Evolutionary conservation across 2,329 filamentous ascomycete species (phyloP).

Genomic region (Juglanconis sp.): DNA sequence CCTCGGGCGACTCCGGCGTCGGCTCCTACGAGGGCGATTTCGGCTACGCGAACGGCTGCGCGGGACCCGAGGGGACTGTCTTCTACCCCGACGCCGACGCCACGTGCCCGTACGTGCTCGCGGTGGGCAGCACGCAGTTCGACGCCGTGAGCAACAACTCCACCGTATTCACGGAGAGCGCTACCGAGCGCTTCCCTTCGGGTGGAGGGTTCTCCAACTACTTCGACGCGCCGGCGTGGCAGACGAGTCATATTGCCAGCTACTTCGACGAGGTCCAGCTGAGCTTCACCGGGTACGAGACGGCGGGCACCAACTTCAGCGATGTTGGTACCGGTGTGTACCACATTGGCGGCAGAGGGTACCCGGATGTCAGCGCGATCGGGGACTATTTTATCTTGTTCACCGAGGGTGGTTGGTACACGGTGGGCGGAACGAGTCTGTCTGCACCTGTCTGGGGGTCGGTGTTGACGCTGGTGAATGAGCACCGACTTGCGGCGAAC

Average conservation of each 20-base stretch:
- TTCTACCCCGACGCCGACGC: conserved; percentile 45
- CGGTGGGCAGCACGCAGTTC: conserved; percentile 35
- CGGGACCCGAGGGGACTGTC: conserved; percentile 32
- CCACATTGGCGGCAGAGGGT: conserved; percentile 43
- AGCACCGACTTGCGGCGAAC: conserved; percentile 41
- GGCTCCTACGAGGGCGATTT: conserved; percentile 29
- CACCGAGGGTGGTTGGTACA: conserved; percentile 30
- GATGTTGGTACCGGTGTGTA: conserved; percentile 34
- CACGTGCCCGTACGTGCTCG: conserved; percentile 45
- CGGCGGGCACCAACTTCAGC: conserved; percentile 34
- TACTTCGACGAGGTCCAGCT: conserved; percentile 26
- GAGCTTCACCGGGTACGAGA: conserved; percentile 29
- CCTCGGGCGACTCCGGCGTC: conserved; percentile 39
- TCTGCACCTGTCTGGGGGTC: conserved; percentile 45
- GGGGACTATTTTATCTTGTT: conserved; percentile 34
- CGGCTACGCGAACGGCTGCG: conserved; percentile 28
- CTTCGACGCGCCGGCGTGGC: conserved; percentile 29
- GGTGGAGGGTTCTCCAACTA: conserved; percentile 34
- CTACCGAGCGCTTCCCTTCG: conserved; percentile 25
- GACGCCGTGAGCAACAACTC: conserved; percentile 16
- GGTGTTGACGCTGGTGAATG: conserved; percentile 48
- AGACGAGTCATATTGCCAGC: conserved; percentile 23
- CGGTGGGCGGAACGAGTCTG: conserved; percentile 49
- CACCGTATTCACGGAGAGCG: conserved; percentile 18
- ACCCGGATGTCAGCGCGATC: conserved; percentile 46